Evolutionary conservation across 495 filamentous ascomycete genomes (phyloP).

Genomic region (Aspergillus ostianus): DNA sequence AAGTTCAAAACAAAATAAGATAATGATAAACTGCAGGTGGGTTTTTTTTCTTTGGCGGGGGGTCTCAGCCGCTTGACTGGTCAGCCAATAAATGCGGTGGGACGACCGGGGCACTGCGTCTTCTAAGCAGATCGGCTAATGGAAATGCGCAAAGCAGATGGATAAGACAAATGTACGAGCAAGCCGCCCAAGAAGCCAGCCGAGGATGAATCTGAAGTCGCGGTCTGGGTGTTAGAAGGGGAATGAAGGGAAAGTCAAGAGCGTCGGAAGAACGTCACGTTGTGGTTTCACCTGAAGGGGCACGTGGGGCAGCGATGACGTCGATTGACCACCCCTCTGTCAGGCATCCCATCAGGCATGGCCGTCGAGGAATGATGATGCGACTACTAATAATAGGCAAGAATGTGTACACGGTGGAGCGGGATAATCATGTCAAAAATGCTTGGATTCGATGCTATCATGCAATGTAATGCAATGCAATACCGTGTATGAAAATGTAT

Average conservation of each 20-base stretch:
- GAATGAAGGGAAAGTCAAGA: slow-evolving; percentile 7
- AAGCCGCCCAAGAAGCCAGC: background rate
- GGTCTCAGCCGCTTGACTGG: slow-evolving; percentile 16
- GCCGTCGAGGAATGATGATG: too few relatives aligned
- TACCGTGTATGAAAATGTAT: background rate
- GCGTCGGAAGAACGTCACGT: slow-evolving; percentile 6
- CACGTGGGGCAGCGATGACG: slow-evolving; percentile 34
- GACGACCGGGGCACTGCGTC: background rate
- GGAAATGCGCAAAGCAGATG: background rate
- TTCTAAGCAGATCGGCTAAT: background rate
- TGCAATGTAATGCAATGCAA: slow-evolving; percentile 1
- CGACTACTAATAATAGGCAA: too few relatives aligned
- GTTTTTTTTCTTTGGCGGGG: background rate
- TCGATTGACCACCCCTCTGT: slow-evolving; percentile 5
- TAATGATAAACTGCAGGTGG: background rate
- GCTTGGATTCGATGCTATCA: background rate
- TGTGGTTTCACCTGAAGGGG: slow-evolving; percentile 20
- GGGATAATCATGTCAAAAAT: background rate
- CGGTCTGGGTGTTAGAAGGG: background rate
- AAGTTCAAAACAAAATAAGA: background rate
- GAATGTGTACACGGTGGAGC: too few relatives aligned
- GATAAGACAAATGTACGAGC: background rate
- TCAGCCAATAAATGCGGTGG: slow-evolving; percentile 11
- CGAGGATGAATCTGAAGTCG: background rate
- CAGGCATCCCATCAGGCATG: background rate